Evolutionary conservation across 371 early-diverging fungal species (phyloP).

Genomic region (Rhizopus arrhizus): DNA sequence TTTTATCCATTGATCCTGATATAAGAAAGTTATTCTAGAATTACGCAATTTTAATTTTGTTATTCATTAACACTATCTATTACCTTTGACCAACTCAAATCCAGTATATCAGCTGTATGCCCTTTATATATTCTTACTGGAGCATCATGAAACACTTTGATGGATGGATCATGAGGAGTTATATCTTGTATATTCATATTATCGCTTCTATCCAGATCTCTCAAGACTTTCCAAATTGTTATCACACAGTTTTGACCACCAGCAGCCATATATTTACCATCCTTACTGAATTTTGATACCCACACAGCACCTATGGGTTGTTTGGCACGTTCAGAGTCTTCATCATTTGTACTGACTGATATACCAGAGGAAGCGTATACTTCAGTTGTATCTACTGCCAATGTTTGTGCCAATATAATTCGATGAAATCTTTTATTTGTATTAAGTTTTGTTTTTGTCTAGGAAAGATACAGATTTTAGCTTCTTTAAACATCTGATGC

Average conservation of each 20-base stretch:
- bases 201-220: slow-evolving; percentile 28
- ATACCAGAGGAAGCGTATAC: slow-evolving; percentile 2
- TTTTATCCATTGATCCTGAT: slow-evolving; percentile 83
- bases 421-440: slow-evolving; percentile 32
- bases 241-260: slow-evolving; percentile 76
- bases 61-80: background rate
- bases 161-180: slow-evolving; percentile 25
- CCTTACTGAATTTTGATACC: slow-evolving; percentile 71
- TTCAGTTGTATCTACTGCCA: slow-evolving; percentile 26
- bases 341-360: background rate
- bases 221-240: slow-evolving; percentile 70
- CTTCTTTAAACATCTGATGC: background rate
- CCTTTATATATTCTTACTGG: slow-evolving; percentile 72
- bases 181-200: slow-evolving; percentile 32
- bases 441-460: slow-evolving; percentile 42
- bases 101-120: slow-evolving; percentile 73
- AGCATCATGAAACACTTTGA: slow-evolving; percentile 62
- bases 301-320: slow-evolving; percentile 41
- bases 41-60: background rate
- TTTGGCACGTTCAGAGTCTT: slow-evolving; percentile 5
- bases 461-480: background rate
- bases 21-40: slow-evolving; percentile 71
- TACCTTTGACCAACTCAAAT: slow-evolving; percentile 84
- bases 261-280: slow-evolving; percentile 79
- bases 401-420: slow-evolving; percentile 40